Evolutionary conservation across 1,284 basidiomycete genomes (phyloP).

Genomic region (Ceratobasidium sp.): DNA sequence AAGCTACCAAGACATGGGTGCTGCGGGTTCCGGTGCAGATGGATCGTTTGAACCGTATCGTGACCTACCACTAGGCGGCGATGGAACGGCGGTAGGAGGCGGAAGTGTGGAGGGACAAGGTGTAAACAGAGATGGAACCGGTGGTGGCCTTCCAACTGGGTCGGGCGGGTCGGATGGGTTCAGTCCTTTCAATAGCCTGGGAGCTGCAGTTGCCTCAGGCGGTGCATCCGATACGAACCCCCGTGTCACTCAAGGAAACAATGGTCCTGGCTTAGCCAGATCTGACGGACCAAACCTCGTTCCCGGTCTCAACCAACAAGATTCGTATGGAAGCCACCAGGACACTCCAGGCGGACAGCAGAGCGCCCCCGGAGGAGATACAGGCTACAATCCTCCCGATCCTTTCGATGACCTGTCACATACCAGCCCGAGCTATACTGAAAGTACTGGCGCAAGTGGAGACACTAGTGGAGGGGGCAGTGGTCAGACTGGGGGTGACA

Average conservation of each 20-base stretch:
- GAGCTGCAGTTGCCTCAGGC: background rate
- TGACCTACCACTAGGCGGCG: background rate
- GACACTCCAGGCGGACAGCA: too few relatives aligned
- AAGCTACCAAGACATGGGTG: too few relatives aligned
- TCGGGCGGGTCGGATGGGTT: background rate
- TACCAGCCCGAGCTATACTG: background rate
- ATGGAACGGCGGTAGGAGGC: background rate
- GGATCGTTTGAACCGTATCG: conserved; percentile 21
- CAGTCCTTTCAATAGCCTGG: background rate
- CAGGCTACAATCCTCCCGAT: background rate
- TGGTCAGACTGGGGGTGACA: too few relatives aligned
- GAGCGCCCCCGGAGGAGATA: too few relatives aligned
- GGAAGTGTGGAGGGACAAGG: background rate
- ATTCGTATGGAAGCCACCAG: background rate
- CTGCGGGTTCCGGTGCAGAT: background rate
- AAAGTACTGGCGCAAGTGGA: background rate
- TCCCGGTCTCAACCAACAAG: background rate
- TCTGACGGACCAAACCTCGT: background rate
- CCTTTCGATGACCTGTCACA: background rate
- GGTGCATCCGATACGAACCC: background rate
- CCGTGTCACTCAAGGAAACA: background rate
- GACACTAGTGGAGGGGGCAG: too few relatives aligned
- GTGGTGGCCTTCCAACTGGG: background rate
- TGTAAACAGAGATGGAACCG: background rate
- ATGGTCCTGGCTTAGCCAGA: background rate